Percentiles rank a stretch among this genome's conserved stretches.
Conservation (phyloP, 257 asterid species). For the Oldenlandia corymbosa region DNA sequence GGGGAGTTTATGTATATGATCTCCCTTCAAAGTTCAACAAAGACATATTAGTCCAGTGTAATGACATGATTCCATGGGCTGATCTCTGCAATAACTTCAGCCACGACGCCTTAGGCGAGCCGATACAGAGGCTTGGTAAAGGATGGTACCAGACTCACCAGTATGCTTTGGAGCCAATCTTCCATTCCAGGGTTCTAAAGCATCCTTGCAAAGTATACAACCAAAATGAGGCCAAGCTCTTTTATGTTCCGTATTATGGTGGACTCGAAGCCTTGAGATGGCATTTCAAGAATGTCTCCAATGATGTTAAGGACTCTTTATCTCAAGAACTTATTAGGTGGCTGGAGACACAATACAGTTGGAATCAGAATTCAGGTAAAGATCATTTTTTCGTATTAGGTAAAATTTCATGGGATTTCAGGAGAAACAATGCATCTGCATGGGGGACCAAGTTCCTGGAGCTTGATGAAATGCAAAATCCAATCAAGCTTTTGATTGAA, state of each 20-base stretch:
- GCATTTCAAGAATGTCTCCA: slow-evolving; percentile 63
- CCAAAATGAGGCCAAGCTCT: slow-evolving; percentile 41
- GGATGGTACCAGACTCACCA: slow-evolving; percentile 66
- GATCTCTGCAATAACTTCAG: slow-evolving; percentile 41
- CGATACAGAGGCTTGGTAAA: slow-evolving; percentile 37
- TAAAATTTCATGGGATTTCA: slow-evolving; percentile 66
- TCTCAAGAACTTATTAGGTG: slow-evolving; percentile 42
- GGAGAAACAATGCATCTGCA: slow-evolving; percentile 30
- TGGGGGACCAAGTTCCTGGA: slow-evolving; percentile 68
- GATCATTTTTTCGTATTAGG: slow-evolving; percentile 70
- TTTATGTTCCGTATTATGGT: slow-evolving; percentile 65
- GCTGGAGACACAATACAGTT: slow-evolving; percentile 46
- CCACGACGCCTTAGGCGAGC: slow-evolving; percentile 50
- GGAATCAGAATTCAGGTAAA: slow-evolving; percentile 50
- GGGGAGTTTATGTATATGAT: slow-evolving; percentile 56
- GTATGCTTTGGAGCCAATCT: slow-evolving; percentile 62
- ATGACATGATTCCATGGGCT: slow-evolving; percentile 52
- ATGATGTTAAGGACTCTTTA: slow-evolving; percentile 47
- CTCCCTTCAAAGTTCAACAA: slow-evolving; percentile 65
- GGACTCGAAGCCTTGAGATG: slow-evolving; percentile 67
- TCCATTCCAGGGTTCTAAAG: slow-evolving; percentile 44
- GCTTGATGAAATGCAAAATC: slow-evolving; percentile 67
- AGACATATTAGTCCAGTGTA: slow-evolving; percentile 45
- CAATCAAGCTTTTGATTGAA: slow-evolving; percentile 58
- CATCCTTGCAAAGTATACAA: slow-evolving; percentile 63